Evolutionary conservation across 2,329 filamentous ascomycete genomes (phyloP), one percentile per base, ranked within the genome.

Genomic region (Zymoseptoria brevis): DNA sequence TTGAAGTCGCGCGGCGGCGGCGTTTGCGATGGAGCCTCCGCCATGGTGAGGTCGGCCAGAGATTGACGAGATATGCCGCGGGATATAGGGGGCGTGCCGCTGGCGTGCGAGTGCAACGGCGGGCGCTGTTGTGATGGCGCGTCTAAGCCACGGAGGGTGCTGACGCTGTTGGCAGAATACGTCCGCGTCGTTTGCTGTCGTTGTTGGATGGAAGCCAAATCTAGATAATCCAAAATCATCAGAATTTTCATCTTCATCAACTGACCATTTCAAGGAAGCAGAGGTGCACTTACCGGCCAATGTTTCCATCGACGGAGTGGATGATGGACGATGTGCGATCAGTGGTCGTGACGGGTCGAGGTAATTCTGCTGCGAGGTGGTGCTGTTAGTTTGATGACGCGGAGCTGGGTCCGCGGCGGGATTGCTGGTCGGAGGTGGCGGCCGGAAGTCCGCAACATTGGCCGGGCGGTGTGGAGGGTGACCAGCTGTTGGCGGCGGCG

Each of bases 281-380:
- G 35, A 45, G 7, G 35, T 21, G 50, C 19, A 70, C 69, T 65
- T 67, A 78, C 76, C 77, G 67, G 77, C 76, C 58, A 79, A 66
- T 59, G 76, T 75, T 58, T 80, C 77, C 75, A 80, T 78, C 52
- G 76, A 73, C 29, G 76, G 74, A 16, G 75, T 79, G 22, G 77
- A 79, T 1, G 73, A 70, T 49, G 75, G 73, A 7, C 76, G 71
- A 61, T 73, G 73, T 41, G 67, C 62, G 49, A 68, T 64, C 35
- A 59, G 52, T 9, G 69, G 67, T 49, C 65, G 41, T 19, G 61
- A 59, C 26, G 55, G 49, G 60, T 65, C 35, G 35, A 45, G 35
- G 35, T 45, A 45, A n/a, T 16, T 45, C 35, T 45, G 35, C 35
- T 45, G 35, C 6, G 35, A 45, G 35, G 35, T 45, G 35, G 35